phyloP scores from a whole-genome alignment of 2,329 filamentous ascomycete species.

The Penicillium sp. region DNA sequence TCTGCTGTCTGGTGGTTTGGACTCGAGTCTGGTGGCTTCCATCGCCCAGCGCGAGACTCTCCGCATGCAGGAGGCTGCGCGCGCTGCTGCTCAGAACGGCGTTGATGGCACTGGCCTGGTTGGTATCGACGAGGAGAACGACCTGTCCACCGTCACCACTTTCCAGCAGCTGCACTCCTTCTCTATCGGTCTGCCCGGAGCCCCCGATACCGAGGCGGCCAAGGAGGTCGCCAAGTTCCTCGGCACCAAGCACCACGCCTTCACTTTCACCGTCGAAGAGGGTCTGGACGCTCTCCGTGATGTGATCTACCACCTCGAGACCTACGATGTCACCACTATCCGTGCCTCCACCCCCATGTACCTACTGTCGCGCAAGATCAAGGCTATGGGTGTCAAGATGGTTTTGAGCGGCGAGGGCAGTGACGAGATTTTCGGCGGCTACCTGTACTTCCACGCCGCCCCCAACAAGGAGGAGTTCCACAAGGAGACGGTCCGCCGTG shows the following conservation, averaged over 20 bases:
- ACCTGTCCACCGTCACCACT: slow-evolving; percentile 85
- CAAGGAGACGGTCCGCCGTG: slow-evolving; percentile 86
- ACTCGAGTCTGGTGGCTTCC: slow-evolving; percentile 91
- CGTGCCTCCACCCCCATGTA: slow-evolving; percentile 99
- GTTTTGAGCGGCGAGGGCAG: slow-evolving; percentile 94
- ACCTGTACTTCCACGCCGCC: slow-evolving; percentile 97
- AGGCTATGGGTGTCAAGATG: slow-evolving; percentile 99
- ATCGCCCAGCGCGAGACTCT: slow-evolving; percentile 94
- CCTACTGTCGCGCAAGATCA: slow-evolving; percentile 95
- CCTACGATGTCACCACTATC: slow-evolving; percentile 97
- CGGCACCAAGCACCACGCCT: slow-evolving; percentile 95
- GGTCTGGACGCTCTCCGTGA: slow-evolving; percentile 95
- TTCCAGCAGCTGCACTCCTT: slow-evolving; percentile 97
- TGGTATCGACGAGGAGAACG: slow-evolving; percentile 90
- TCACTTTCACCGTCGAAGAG: slow-evolving; percentile 98
- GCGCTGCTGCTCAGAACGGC: slow-evolving; percentile 47
- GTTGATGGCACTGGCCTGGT: slow-evolving; percentile 65
- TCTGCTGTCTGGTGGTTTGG: slow-evolving; percentile 88
- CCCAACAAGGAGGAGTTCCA: slow-evolving; percentile 93
- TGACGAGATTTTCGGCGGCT: slow-evolving; percentile 98
- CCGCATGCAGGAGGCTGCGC: slow-evolving; percentile 66
- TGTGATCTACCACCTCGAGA: slow-evolving; percentile 97
- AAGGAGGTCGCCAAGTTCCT: slow-evolving; percentile 94
- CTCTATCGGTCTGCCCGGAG: slow-evolving; percentile 92
- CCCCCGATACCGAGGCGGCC: slow-evolving; percentile 89